Evolutionary conservation across 2,329 filamentous ascomycete genomes (phyloP).

Genomic region (Emergomyces africanus): DNA sequence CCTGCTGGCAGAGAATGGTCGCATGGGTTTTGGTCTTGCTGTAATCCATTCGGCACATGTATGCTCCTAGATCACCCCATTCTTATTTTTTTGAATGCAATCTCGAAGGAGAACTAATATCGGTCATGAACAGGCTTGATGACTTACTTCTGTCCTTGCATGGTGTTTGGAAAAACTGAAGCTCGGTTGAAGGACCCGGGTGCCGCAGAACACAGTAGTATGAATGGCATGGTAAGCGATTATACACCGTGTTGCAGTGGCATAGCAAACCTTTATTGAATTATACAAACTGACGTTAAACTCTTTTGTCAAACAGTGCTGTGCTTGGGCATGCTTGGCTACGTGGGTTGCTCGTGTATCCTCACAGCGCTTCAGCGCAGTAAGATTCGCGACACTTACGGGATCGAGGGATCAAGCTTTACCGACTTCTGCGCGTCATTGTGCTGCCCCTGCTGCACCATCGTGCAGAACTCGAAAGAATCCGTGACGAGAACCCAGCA

Average conservation of each 20-base stretch:
- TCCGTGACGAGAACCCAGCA: slow-evolving; percentile 15
- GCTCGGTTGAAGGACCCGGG: slow-evolving; percentile 20
- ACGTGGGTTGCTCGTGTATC: slow-evolving; percentile 24
- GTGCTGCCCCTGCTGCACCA: slow-evolving; percentile 45
- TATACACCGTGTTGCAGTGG: background rate
- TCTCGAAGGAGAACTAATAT: background rate
- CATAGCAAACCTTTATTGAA: background rate
- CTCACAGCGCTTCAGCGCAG: slow-evolving; percentile 41
- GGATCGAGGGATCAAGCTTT: slow-evolving; percentile 38
- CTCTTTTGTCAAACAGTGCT: slow-evolving; percentile 19
- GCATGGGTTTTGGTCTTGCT: slow-evolving; percentile 22
- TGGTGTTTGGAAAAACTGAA: slow-evolving; percentile 20
- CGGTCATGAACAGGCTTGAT: slow-evolving; percentile 14
- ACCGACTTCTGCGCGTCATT: slow-evolving; percentile 41
- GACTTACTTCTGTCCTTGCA: slow-evolving; percentile 19
- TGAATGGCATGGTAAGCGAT: slow-evolving; percentile 19
- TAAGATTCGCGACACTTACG: slow-evolving; percentile 42
- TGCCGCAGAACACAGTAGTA: slow-evolving; percentile 15
- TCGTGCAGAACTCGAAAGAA: slow-evolving; percentile 49
- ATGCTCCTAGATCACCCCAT: background rate
- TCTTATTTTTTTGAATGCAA: background rate
- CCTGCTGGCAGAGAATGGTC: slow-evolving; percentile 16
- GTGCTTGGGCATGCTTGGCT: slow-evolving; percentile 20
- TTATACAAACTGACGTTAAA: background rate
- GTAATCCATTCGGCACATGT: slow-evolving; percentile 21